Conservation (phyloP, 352 stramenopile species). For the Phytophthora sojae region DNA sequence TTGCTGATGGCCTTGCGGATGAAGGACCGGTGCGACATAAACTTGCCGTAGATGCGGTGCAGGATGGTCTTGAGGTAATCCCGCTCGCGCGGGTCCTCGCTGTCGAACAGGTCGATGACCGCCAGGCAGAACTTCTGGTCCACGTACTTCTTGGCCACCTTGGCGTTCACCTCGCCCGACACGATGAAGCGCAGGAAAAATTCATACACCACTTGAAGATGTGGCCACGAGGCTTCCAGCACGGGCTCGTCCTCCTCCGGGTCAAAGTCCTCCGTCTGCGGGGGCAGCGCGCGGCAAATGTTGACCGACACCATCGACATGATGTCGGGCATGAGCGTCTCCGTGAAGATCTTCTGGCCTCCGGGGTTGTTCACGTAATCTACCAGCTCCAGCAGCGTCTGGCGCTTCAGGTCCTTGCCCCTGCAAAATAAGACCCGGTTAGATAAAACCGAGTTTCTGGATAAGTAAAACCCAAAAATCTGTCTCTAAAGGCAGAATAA, state of each 20-base stretch:
- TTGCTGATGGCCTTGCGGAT: slow-evolving; percentile 98
- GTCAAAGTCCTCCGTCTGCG: slow-evolving; percentile 98
- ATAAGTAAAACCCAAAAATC: slow-evolving; percentile 5
- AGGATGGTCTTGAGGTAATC: slow-evolving; percentile 99
- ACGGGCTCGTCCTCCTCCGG: slow-evolving; percentile 98
- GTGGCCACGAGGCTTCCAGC: slow-evolving; percentile 97
- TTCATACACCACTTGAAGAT: slow-evolving; percentile 99
- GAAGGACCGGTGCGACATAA: slow-evolving; percentile 98
- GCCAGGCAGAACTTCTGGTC: slow-evolving; percentile 97
- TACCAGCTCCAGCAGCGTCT: slow-evolving; percentile 99
- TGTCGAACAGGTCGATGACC: slow-evolving; percentile 95
- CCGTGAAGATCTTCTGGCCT: slow-evolving; percentile 97
- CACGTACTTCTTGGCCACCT: slow-evolving; percentile 98
- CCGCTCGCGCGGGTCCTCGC: slow-evolving; percentile 97
- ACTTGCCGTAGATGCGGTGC: slow-evolving; percentile 99
- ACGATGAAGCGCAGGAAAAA: slow-evolving; percentile 99
- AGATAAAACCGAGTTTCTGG: background rate
- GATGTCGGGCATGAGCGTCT: slow-evolving; percentile 97
- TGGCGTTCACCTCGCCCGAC: slow-evolving; percentile 97
- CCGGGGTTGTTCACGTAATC: slow-evolving; percentile 98
- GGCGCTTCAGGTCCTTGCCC: slow-evolving; percentile 97
- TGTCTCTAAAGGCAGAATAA: too few relatives aligned
- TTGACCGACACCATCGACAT: slow-evolving; percentile 94
- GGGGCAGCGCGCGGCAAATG: slow-evolving; percentile 94
- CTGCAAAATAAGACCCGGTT: slow-evolving; percentile 35